Base-by-base conservation (phyloP, 176 grass and related monocot genomes). In the Poa pratensis region DNA sequence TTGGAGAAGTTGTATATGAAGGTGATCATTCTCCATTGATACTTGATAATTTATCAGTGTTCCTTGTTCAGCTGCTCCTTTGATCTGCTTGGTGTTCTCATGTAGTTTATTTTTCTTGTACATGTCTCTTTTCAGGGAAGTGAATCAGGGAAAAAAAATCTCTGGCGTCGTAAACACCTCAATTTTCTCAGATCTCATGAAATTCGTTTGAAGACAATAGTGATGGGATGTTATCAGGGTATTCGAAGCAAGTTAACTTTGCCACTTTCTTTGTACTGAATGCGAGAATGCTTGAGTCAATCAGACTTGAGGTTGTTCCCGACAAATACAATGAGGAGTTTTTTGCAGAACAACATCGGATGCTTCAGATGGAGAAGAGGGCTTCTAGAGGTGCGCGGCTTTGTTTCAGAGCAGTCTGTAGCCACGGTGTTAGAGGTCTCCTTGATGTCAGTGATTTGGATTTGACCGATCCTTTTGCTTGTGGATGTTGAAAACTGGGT, bases 1-100 rank as follows among this genome's bases (percentile, higher is more conserved):
- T 49, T 83, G 69, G 81, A 83, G 69, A 83, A 74, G 23, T 34
- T 83, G 40, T 83, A 83, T 61, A 5, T 75, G 39, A 28, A 83
- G 81, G 81, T 75, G 9, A 59, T 14, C 5, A 8, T 48, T 48
- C 16, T 75, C 7, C 19, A 55, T n/a, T 82, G 1, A 77, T 7
- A 30, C 7, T 32, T 43, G 7, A 9, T 24, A 30, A 1, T n/a
- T 37, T 73, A 12, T 19, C 48, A 4, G 18, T 14, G 37, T 5
- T 42, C 3, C 1, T 9, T 50, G 18, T 75, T 28, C 1, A 15
- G 8, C 7, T 27, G 42, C 42, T 16, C 37, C 49, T 24, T 73
- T 27, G n/a, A 49, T 73, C 42, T 49, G 16, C 42, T 8, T 23
- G 17, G 1, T 16, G 15, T 9, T 46, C n/a, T 17, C 5, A 37